These are phyloP conservation scores for Venturia asperata DNA, from an alignment of 2,329 filamentous ascomycete species.

Conservation along the genomic window DNA sequence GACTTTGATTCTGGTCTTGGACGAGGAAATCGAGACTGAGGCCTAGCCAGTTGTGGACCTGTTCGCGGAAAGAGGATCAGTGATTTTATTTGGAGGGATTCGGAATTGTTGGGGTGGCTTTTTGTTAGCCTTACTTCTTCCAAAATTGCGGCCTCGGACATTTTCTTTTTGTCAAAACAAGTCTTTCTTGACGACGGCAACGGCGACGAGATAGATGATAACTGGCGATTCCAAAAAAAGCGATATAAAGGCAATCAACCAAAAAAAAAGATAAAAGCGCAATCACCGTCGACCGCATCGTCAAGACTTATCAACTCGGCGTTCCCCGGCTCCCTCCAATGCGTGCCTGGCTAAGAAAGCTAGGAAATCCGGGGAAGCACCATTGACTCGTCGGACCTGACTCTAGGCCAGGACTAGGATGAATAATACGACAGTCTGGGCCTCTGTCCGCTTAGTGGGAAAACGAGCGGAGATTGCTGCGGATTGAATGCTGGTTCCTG, in stretches of 20 bases:
- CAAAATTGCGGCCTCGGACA: slow-evolving; percentile 13
- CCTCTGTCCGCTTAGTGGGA: background rate
- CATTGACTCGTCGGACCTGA: background rate
- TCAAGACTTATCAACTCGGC: background rate
- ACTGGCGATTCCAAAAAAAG: no score
- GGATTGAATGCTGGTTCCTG: background rate
- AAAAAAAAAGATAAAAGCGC: no score
- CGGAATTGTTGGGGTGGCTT: no score
- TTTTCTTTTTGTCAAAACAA: no score
- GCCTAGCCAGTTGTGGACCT: slow-evolving; percentile 16
- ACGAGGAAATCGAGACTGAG: slow-evolving; percentile 12
- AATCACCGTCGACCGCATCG: no score
- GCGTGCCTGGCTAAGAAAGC: background rate
- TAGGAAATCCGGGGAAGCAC: background rate
- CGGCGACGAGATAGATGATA: no score
- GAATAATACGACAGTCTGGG: background rate
- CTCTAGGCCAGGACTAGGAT: background rate
- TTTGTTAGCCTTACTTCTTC: slow-evolving; percentile 13
- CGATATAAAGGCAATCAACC: background rate
- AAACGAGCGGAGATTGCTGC: background rate
- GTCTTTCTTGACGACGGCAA: no score
- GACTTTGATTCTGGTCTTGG: background rate
- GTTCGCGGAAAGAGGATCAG: background rate
- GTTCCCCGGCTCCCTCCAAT: background rate
- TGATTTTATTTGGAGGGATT: background rate